Evolutionary conservation across 352 stramenopile species (phyloP).

Genomic region (Globisporangium cystogenes): DNA sequence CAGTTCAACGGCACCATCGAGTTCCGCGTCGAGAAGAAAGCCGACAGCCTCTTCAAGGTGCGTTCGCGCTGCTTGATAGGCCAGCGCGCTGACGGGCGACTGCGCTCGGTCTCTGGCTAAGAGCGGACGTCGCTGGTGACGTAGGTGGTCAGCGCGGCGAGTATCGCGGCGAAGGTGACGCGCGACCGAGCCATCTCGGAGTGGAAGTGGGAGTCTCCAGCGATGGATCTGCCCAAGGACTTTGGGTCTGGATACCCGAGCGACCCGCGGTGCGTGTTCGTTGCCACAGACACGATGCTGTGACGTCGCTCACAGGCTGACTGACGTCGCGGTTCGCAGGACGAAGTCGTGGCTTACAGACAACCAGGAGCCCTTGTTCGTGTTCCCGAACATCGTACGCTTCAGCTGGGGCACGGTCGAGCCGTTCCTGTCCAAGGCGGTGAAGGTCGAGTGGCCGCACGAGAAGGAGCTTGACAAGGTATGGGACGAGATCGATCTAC

Average conservation of each 20-base stretch:
- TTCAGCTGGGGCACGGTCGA: constrained; percentile 91
- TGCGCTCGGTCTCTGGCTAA: no score
- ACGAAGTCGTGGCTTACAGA: constrained; percentile 85
- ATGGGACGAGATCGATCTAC: neutral
- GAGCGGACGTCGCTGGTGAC: no score
- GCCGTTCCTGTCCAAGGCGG: constrained; percentile 40
- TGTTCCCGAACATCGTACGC: constrained; percentile 89
- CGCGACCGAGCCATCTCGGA: constrained; percentile 84
- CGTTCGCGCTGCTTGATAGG: no score
- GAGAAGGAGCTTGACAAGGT: constrained; percentile 68
- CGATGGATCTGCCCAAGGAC: constrained; percentile 54
- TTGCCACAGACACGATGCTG: constrained; percentile 12
- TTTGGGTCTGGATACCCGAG: constrained; percentile 90
- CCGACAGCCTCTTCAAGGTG: constrained; percentile 94
- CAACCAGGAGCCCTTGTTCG: constrained; percentile 87
- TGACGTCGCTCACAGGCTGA: neutral
- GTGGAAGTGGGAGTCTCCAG: constrained; percentile 87
- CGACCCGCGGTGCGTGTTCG: constrained; percentile 79
- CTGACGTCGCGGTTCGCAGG: constrained; percentile 15
- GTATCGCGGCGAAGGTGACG: constrained; percentile 93
- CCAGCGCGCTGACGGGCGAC: neutral
- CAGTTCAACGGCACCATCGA: constrained; percentile 85
- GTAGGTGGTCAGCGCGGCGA: constrained; percentile 88
- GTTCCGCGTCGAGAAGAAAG: constrained; percentile 96
- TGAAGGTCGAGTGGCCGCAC: constrained; percentile 63